Base-by-base conservation (phyloP, 108 stramenopile species). In the Ochromonas danica region DNA sequence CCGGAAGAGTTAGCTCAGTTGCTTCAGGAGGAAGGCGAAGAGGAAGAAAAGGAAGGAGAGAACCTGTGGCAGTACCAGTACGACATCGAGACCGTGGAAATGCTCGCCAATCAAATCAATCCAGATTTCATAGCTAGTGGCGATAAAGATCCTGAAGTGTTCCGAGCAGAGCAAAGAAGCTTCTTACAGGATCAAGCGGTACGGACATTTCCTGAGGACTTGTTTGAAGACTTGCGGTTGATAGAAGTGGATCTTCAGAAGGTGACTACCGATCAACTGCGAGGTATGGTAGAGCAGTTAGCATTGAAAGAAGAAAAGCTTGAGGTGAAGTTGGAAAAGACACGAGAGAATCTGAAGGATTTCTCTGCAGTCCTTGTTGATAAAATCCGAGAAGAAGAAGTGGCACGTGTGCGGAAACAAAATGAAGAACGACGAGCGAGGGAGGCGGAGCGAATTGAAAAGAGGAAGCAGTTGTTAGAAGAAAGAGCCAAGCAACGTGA, bases 41-140 rank as follows among this genome's bases (percentile, higher is more conserved):
- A 33, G 36, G 31, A 33, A 42, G 72, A 75, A 14, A 22, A 70
- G 22, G 67, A 70, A 14, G 14, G 6, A 38, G 14, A 6, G 22
- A 22, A 70, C 6, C 35, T 75, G 6, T 42, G 14, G 31, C 6
- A 39, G 38, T 75, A 75, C 35, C 72, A 57, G 27, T 75, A 75
- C 40, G 72, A 75, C 38, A 75, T 75, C 25, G 72, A 75, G 25
- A 75, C 72, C 6, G 40, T 75, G 36, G 72, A 75, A 60, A 42
- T 75, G 40, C 35, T 75, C 6, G 72, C 72, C 3, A 27, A 33
- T 41, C 14, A 30, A 35, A 6, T 39, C 25, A 60, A 28, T 45
- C 45, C 72, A 6, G 6, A 6, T 6, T 75, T 10, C 6, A 27
- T 41, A 6, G 38, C 3, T 6, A 6, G 14, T 41, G 27, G 6